These are phyloP conservation scores for Malassezia restricta DNA, from an alignment of 1,284 basidiomycete species.

Conservation along the genomic window DNA sequence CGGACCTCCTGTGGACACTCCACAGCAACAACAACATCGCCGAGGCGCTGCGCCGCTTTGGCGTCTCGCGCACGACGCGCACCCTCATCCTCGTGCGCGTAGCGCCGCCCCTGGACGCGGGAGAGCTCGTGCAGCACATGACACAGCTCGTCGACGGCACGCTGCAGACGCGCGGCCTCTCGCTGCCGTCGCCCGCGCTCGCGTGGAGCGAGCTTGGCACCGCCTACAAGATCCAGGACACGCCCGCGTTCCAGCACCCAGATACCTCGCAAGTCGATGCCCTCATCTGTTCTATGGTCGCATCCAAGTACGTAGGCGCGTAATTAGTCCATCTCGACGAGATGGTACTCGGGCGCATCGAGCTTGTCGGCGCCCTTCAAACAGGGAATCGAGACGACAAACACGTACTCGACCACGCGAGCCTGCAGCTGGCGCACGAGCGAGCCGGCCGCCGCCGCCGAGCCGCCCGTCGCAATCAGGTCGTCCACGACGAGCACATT, in stretches of 20 bases:
- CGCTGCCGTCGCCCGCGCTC: background rate
- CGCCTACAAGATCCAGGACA: conserved; percentile 11
- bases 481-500: conserved; percentile 85
- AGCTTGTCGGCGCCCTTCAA: conserved; percentile 68
- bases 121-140: conserved; percentile 6
- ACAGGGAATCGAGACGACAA: conserved; percentile 78
- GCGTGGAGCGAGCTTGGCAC: conserved; percentile 6
- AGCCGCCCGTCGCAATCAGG: conserved; percentile 91
- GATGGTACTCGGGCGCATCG: conserved; percentile 61
- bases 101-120: conserved; percentile 1
- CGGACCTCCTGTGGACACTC: conserved; percentile 18
- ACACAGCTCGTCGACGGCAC: conserved; percentile 10
- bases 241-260: background rate
- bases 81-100: conserved; percentile 11
- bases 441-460: conserved; percentile 82
- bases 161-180: background rate
- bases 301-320: conserved; percentile 11
- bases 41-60: conserved; percentile 15
- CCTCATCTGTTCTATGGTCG: conserved; percentile 6
- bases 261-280: background rate
- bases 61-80: conserved; percentile 4
- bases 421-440: conserved; percentile 72
- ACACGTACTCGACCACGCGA: conserved; percentile 79
- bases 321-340: conserved; percentile 17
- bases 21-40: conserved; percentile 16